phyloP scores from a whole-genome alignment of 2,329 filamentous ascomycete species.

The Pseudogymnoascus sp. region DNA sequence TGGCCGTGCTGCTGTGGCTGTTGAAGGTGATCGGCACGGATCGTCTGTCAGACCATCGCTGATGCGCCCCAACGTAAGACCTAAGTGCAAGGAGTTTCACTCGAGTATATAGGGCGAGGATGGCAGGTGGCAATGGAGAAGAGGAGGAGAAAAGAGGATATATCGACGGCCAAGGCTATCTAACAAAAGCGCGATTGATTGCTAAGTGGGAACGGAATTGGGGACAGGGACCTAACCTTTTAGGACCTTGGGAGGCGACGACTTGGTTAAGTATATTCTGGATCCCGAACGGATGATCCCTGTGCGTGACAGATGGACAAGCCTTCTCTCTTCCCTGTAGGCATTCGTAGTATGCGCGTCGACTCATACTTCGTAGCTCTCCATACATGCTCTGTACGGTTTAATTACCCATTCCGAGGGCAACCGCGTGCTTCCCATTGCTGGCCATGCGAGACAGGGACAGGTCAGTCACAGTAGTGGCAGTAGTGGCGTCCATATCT shows the following conservation, averaged over 20 bases:
- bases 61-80: background rate
- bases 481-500: background rate
- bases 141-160: background rate
- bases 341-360: background rate
- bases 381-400: background rate
- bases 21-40: background rate
- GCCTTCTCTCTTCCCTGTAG: background rate
- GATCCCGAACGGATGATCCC: background rate
- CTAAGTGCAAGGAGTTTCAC: background rate
- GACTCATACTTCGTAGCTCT: background rate
- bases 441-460: background rate
- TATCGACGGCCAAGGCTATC: background rate
- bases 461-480: background rate
- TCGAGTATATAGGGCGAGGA: background rate
- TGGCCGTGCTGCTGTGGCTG: slow-evolving; percentile 5
- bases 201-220: slow-evolving; percentile 3
- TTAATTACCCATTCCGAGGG: background rate
- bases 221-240: background rate
- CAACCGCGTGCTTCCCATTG: background rate
- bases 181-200: background rate
- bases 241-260: background rate
- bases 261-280: background rate
- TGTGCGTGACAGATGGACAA: background rate
- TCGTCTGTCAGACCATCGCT: slow-evolving; percentile 5
- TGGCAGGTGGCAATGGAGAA: background rate